Evolutionary conservation across 345 rosid genomes (phyloP).

Genomic region (Eucalyptus coolabah): DNA sequence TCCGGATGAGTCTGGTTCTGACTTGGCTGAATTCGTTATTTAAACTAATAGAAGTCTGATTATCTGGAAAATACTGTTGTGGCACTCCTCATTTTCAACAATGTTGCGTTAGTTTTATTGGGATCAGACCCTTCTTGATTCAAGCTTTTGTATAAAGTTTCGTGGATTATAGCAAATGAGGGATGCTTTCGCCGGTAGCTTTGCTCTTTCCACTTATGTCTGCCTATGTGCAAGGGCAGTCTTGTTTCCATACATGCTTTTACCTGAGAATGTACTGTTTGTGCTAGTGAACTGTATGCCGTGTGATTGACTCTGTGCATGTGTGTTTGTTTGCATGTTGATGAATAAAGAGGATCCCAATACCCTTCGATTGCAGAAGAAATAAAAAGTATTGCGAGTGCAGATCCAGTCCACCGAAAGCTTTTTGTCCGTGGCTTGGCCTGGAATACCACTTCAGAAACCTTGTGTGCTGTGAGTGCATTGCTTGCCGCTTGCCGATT

Average conservation of each 20-base stretch:
- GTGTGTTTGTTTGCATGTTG: conserved; percentile 68
- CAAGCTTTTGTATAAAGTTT: not conserved
- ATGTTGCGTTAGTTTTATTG: not conserved
- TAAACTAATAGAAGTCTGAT: not conserved
- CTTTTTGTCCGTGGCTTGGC: conserved; percentile 85
- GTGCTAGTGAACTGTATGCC: conserved; percentile 16
- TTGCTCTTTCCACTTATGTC: not conserved
- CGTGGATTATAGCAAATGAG: not conserved
- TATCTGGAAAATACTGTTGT: not conserved
- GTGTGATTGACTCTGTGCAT: conserved; percentile 58
- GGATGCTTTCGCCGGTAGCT: not conserved
- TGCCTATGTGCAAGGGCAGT: not conserved
- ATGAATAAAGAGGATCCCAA: conserved; percentile 62
- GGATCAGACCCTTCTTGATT: not conserved
- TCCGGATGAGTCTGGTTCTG: not conserved
- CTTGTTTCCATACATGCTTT: not conserved
- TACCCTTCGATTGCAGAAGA: conserved; percentile 73
- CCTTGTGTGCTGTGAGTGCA: conserved; percentile 82
- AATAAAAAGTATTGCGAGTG: conserved; percentile 56
- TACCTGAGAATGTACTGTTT: conserved; percentile 2
- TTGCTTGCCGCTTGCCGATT: conserved; percentile 35
- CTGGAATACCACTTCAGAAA: conserved; percentile 67
- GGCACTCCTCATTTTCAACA: not conserved
- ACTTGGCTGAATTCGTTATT: not conserved
- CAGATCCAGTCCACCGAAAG: conserved; percentile 71